These are phyloP conservation scores for Annulohypoxylon truncatum DNA, from an alignment of 2,329 filamentous ascomycete species.

Conservation along the genomic window DNA sequence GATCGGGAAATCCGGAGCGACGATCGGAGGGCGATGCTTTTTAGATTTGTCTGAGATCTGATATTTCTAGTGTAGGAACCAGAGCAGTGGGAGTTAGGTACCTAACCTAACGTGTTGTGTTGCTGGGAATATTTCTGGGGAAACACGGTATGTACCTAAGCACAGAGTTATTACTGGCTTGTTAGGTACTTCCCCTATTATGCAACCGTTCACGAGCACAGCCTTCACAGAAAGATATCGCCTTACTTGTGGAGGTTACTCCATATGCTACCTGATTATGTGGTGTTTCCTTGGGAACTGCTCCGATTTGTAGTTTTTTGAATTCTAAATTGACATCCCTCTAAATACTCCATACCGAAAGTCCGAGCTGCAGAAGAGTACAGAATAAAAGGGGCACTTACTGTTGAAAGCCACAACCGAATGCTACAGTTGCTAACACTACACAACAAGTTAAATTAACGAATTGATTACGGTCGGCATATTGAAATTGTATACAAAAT, in stretches of 20 bases:
- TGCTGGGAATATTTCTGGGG: background rate
- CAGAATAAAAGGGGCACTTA: background rate
- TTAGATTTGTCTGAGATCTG: constrained; percentile 20
- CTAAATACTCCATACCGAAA: background rate
- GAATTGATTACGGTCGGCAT: too few relatives aligned
- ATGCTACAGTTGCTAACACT: too few relatives aligned
- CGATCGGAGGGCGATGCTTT: constrained; percentile 10
- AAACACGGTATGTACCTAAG: too few relatives aligned
- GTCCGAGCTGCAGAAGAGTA: background rate
- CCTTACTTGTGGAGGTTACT: background rate
- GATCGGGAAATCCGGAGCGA: constrained; percentile 12
- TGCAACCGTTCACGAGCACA: background rate
- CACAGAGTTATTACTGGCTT: background rate
- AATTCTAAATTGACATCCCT: background rate
- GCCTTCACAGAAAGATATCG: background rate
- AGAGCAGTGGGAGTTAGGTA: background rate
- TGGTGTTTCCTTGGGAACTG: background rate
- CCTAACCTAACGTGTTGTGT: background rate
- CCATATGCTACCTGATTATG: background rate
- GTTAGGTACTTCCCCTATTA: background rate
- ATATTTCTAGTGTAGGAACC: background rate
- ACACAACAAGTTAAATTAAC: too few relatives aligned
- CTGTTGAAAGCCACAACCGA: background rate
- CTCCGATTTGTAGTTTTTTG: background rate
- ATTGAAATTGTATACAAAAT: too few relatives aligned